Evolutionary conservation across 257 asterid species (phyloP), one percentile per base, ranked within the genome.

Genomic region (Mitragyna speciosa): DNA sequence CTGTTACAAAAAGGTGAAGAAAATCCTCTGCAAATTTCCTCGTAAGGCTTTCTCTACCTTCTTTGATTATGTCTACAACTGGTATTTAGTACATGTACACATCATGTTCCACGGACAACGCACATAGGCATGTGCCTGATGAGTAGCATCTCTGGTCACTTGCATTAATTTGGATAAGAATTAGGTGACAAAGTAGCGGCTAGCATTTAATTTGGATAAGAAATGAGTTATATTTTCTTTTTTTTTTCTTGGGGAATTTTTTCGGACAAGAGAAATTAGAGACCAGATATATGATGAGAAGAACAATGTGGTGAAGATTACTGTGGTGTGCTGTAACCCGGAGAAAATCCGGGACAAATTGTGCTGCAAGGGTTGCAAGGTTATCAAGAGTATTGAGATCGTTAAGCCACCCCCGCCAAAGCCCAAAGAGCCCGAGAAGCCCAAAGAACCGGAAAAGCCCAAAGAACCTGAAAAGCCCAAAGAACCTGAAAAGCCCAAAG

Each of bases 1-100:
- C 86, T 94, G 97, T 94, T 94, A 83, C 94, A 94, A 89, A 90
- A 93, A 94, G 87, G 73, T 90, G 89, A 93, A 90, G 88, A 93
- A 89, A 87, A 79, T 89, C 41, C 93, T 94, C 69, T 91, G 94
- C 92, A 86, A 86, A 87, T 85, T 89, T 56, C 98, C 97, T 64
- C 92, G 97, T 94, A 12, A 89, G 96, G 82, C 33, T 59, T 68
- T 48, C 1, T 28, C 31, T n/a, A 30, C 17, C 47, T 49, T 20
- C 39, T 36, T 22, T 45, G 16, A 7, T 54, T 51, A 7, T 30
- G 6, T 8, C 5, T 14, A 36, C 9, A 49, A 5, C 33, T 39
- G 17, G 20, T 58, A 54, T 54, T 59, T 59, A 24, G 30, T 22
- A 10, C 15, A 24, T 24, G 64, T 1, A 58, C 64, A 5, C 12